Base-by-base conservation (phyloP, 2,329 filamentous ascomycete species). In the Penicillium glabrum region DNA sequence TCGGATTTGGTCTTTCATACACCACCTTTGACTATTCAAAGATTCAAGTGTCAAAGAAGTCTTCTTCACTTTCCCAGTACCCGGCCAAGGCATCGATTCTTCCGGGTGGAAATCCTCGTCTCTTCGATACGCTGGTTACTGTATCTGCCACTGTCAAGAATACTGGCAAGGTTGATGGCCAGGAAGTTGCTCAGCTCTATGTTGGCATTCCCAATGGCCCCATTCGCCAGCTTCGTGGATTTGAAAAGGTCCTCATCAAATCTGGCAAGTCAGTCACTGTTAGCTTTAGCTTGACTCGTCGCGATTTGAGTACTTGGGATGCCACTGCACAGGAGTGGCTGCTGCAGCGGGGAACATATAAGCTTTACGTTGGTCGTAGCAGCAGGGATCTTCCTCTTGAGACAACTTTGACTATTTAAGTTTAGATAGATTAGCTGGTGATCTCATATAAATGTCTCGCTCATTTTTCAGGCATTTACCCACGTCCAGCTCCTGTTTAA, bases 151-250 rank as follows among this genome's bases (percentile, higher is more conserved):
- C 72, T 3, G 66, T 86, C 7, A 70, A 70, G 52, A 86, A 86
- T 71, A 80, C 77, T 0, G 83, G 83, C 31, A 58, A 62, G 1
- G 60, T 75, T 3, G 69, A 70, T 33, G 83, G 81, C 14, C 74
- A 77, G 1, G 76, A 79, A 16, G 81, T 85, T 0, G 73, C 80
- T 3, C 83, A 86, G 70, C 71, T 86, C 3, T 86, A 86, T 62
- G 63, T 85, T 21, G 67, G 68, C 1, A 76, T 82, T 64, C 69
- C 53, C 51, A 59, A 56, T 11, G 67, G 64, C 1, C 69, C 69
- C 0, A 45, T 67, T 1, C 62, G 59, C 59, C 78, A 80, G 65
- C 74, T 82, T n/a, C 74, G 80, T 62, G 82, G 72, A 53, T 85
- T 85, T 53, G 78, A 81, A 2, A 84, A 84, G 70, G 66, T 80